Evolutionary conservation across 768 basidiomycete genomes (phyloP), one percentile per base, ranked within the genome.

Genomic region (Piloderma croceum): DNA sequence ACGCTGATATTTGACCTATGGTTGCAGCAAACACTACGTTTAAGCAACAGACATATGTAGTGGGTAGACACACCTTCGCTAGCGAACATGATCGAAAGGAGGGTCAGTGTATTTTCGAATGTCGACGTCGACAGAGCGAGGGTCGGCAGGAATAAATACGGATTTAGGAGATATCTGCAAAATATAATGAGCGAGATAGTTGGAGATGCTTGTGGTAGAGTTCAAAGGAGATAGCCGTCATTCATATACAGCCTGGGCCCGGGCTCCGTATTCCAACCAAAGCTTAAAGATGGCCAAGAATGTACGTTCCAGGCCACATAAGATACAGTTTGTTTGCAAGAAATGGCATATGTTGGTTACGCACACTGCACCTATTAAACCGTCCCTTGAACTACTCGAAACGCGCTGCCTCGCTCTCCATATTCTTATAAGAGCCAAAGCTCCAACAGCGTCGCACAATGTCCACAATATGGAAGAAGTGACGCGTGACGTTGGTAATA

Each of bases 101-200:
- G 66, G 21, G 79, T 64, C 5, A 89, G 59, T 2, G 81, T 68
- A 56, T 89, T 94, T 53, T 94, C 90, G 12, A 97, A 67, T 2
- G 79, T 74, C 0, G 90, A 84, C 0, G 89, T 89, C 0, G 93
- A 93, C 9, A 81, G 66, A 0, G 90, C 86, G 6, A 94, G 67
- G 22, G 79, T 81, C 0, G 92, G 79, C 2, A 91, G 67, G 42
- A 94, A 59, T 6, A 87, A 62, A 58, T 96, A 96, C 3, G 96
- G 96, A 50, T 98, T 96, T 36, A 94, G 60, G 15, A 96, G 75
- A 61, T 84, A 93, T 34, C 91, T 96, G 50, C 3, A 43, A 12
- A 32, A 15, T 37, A 29, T 39, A 56, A 36, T 43, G 36, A 45
- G 9, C 31, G 12, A 19, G 40, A 22, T 18, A 12, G 5, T 24